Percentiles rank a stretch among this genome's conserved stretches.
These are phyloP conservation scores for Penicillium hesseltinei DNA, from an alignment of 2,329 filamentous ascomycete genomes.

Conservation along the genomic window DNA sequence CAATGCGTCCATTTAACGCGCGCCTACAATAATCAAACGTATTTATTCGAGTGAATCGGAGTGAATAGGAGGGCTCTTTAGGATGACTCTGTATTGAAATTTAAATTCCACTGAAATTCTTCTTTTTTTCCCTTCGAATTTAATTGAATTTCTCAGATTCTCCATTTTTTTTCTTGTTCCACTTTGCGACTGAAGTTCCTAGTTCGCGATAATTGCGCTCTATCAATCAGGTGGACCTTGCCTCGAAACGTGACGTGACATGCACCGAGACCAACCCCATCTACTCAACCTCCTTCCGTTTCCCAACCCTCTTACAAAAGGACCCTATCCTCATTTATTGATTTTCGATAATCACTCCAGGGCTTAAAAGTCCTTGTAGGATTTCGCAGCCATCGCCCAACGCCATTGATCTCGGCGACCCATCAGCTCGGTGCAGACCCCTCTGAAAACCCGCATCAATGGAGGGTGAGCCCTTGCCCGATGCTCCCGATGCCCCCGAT, in stretches of 20 bases:
- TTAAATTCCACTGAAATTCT: not conserved
- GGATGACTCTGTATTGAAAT: not conserved
- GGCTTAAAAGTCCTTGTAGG: not conserved
- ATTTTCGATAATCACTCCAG: not conserved
- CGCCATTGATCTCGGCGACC: not conserved
- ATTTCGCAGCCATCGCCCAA: constrained; percentile 1
- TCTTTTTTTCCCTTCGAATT: too few relatives aligned
- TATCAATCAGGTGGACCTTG: constrained; percentile 21
- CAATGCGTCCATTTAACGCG: not conserved
- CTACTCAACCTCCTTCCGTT: constrained; percentile 6
- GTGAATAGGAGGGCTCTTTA: not conserved
- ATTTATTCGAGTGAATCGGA: not conserved
- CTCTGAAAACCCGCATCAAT: constrained; percentile 22
- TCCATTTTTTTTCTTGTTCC: not conserved
- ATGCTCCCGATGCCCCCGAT: constrained; percentile 18
- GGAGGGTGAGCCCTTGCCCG: constrained; percentile 29
- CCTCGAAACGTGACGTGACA: constrained; percentile 22
- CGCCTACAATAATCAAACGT: not conserved
- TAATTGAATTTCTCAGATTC: not conserved
- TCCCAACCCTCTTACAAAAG: not conserved
- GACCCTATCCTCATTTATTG: not conserved
- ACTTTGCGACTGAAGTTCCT: not conserved
- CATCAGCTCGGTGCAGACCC: constrained; percentile 6
- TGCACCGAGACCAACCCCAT: constrained; percentile 11
- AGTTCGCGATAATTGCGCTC: constrained; percentile 7